Percentiles rank a stretch among this genome's conserved stretches.
phyloP scores from a whole-genome alignment of 305 asterid genomes.

The Solanum aculeatissimum region DNA sequence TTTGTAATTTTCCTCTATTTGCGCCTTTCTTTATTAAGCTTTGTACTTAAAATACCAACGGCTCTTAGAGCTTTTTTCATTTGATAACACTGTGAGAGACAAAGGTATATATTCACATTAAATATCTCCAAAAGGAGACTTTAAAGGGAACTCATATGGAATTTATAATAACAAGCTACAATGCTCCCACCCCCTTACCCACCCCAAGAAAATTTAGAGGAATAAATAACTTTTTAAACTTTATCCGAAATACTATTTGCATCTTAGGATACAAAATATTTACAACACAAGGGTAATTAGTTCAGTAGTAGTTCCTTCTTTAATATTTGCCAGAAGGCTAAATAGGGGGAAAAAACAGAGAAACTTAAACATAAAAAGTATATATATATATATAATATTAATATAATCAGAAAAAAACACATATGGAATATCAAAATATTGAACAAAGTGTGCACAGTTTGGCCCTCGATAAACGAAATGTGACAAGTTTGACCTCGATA shows the following conservation, averaged over 20 bases:
- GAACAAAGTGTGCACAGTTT: not conserved
- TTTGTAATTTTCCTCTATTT: not conserved
- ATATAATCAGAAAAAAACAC: not conserved
- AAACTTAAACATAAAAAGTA: not conserved
- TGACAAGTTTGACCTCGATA: not conserved
- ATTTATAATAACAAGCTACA: not conserved
- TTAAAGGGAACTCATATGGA: not conserved
- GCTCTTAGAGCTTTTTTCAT: not conserved
- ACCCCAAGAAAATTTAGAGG: not conserved
- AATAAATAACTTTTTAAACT: not conserved
- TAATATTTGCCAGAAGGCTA: not conserved
- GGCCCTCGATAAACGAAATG: not conserved
- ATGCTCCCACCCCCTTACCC: not conserved
- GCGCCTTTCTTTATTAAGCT: not conserved
- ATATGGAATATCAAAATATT: not conserved
- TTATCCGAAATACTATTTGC: not conserved
- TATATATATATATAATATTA: not conserved
- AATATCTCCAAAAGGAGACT: not conserved
- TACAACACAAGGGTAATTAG: not conserved
- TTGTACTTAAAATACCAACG: not conserved
- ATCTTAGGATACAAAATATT: not conserved
- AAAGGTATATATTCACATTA: not conserved
- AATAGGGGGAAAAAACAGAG: not conserved
- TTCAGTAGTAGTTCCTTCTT: not conserved
- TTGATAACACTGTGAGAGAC: not conserved